phyloP scores from a whole-genome alignment of 169 alveolate genomes.

The Plasmodium fragile region DNA sequence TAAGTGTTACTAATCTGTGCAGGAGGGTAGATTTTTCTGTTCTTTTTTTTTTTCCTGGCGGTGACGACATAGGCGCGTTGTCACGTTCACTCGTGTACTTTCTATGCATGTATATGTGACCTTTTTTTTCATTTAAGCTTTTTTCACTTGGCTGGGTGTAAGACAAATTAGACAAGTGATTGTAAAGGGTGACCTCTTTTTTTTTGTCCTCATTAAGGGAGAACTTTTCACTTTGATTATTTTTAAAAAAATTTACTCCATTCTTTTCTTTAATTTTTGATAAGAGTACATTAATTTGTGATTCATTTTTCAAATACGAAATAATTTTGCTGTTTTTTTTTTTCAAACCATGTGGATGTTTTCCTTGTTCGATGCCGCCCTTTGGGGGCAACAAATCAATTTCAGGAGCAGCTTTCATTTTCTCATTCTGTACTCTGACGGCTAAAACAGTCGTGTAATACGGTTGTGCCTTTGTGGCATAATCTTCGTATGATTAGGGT shows the following conservation, averaged over 20 bases:
- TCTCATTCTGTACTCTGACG: conserved; percentile 8
- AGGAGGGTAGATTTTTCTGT: conserved; percentile 32
- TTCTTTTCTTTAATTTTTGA: conserved; percentile 12
- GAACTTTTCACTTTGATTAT: neutral
- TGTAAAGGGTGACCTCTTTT: neutral
- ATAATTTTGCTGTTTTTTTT: conserved; percentile 56
- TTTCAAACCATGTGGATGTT: neutral
- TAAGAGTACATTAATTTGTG: conserved; percentile 35
- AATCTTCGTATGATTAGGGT: neutral
- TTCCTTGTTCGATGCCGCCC: neutral
- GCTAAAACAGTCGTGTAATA: neutral
- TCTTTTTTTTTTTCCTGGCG: conserved; percentile 58
- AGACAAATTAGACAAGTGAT: neutral
- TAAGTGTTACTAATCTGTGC: conserved; percentile 16
- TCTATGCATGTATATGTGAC: neutral
- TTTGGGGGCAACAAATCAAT: neutral
- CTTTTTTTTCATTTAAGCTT: neutral
- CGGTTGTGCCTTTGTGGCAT: neutral
- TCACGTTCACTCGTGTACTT: neutral
- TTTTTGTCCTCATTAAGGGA: neutral
- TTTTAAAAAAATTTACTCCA: neutral
- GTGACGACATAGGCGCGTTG: conserved; percentile 1
- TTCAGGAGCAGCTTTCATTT: conserved; percentile 8
- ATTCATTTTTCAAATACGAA: conserved; percentile 68
- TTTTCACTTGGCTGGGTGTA: neutral